phyloP scores from a whole-genome alignment of 2,329 filamentous ascomycete species.

The Verticillium nonalfalfae region DNA sequence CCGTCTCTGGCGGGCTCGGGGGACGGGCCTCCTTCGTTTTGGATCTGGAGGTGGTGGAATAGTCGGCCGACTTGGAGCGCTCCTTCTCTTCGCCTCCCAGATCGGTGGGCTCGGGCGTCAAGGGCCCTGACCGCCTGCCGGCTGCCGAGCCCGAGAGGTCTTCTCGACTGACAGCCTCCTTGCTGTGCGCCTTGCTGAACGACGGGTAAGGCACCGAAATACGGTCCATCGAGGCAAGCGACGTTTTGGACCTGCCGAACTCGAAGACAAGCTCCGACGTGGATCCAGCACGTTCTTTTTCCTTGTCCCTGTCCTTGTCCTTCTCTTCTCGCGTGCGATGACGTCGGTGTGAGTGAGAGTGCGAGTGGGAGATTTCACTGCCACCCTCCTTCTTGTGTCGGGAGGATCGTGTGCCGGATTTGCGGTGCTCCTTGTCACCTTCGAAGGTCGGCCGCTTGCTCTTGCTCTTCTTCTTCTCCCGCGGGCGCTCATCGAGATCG shows the following conservation, averaged over 20 bases:
- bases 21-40: constrained; percentile 41
- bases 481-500: constrained; percentile 27
- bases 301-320: constrained; percentile 14
- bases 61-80: constrained; percentile 42
- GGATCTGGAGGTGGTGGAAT: constrained; percentile 26
- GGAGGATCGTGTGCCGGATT: constrained; percentile 12
- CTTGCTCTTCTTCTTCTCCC: constrained; percentile 24
- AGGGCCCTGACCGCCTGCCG: constrained; percentile 31
- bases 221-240: constrained; percentile 33
- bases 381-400: constrained; percentile 10
- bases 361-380: constrained; percentile 11
- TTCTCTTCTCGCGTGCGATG: constrained; percentile 14
- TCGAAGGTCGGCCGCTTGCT: constrained; percentile 2
- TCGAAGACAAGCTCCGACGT: constrained; percentile 45
- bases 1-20: constrained; percentile 60
- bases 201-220: constrained; percentile 66
- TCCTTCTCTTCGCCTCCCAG: constrained; percentile 45
- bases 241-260: constrained; percentile 24
- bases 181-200: constrained; percentile 88
- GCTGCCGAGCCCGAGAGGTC: constrained; percentile 32
- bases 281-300: constrained; percentile 24
- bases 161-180: constrained; percentile 68
- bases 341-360: constrained; percentile 3
- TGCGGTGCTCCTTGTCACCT: constrained; percentile 13
- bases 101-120: constrained; percentile 69